Base-by-base conservation (phyloP, 2,329 filamentous ascomycete genomes). In the Fusarium keratoplasticum region DNA sequence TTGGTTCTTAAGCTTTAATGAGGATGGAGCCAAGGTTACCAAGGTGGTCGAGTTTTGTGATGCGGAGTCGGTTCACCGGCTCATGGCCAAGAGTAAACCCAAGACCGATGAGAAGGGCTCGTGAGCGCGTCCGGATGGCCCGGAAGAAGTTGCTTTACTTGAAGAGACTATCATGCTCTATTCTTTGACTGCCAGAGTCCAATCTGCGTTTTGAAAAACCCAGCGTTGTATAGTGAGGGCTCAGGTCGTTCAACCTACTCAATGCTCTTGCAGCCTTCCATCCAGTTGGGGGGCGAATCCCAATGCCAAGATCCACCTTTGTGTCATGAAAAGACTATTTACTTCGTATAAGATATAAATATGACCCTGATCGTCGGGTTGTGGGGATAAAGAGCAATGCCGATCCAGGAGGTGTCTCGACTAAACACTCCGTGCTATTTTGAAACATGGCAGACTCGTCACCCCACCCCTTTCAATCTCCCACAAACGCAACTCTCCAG, bases 41-140 rank as follows among this genome's bases (percentile, higher is more conserved):
- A 74, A 61, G 25, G 73, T 72, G 11, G 40, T 74, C 1, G 71
- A 74, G 36, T 74, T 74, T 58, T 69, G 73, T 2, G 71, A 74
- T 5, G 54, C 42, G 13, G 62, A 69, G 8, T 20, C 36, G 0
- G 69, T 70, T 3, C 57, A 52, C 20, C 44, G 38, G 5, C 42
- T 72, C 27, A 31, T 72, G 11, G 58, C 13, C 1, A 70, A 61
- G 5, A 22, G n/a, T 3, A 35, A 42, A 8, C 6, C 40, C 50
- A 31, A 57, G 47, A 6, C 25, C 18, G 27, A 52, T 6, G 47
- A 31, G 22, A 20, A 31, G 47, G 18, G 47, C 47, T n/a, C 25
- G 11, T 52, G 18, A 31, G 6, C 1, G 18, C 3, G 25, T 5
- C 13, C 27, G 25, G 42, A 44, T 44, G 13, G 13, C 42, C 16